phyloP scores from a whole-genome alignment of 352 stramenopile genomes.

The Pythium scleroteichum region DNA sequence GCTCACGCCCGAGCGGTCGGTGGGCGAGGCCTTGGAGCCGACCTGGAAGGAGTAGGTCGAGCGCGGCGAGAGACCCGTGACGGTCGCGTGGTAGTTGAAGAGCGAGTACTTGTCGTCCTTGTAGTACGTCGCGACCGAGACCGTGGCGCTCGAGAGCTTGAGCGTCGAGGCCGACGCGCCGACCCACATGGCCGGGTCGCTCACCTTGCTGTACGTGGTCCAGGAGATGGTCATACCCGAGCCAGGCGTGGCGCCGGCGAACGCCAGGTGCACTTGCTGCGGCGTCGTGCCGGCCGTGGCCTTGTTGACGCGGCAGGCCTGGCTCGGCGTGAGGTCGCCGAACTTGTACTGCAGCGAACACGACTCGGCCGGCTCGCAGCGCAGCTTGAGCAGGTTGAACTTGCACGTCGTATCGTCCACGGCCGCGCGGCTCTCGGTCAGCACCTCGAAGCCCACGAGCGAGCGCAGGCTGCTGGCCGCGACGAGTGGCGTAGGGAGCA shows the following conservation, averaged over 20 bases:
- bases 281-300: conserved; percentile 12
- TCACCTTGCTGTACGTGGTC: conserved; percentile 35
- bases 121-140: conserved; percentile 37
- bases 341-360: conserved; percentile 23
- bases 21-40: conserved; percentile 13
- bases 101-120: conserved; percentile 47
- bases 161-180: conserved; percentile 22
- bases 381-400: conserved; percentile 8
- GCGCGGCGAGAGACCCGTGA: conserved; percentile 35
- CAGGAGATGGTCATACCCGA: conserved; percentile 49
- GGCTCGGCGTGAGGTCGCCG: conserved; percentile 20
- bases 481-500: neutral
- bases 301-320: conserved; percentile 23
- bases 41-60: conserved; percentile 46
- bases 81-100: conserved; percentile 46
- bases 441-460: conserved; percentile 1
- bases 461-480: neutral
- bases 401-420: conserved; percentile 12
- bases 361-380: conserved; percentile 4
- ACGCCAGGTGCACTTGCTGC: conserved; percentile 56
- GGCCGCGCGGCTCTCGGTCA: neutral
- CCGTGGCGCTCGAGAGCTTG: conserved; percentile 10
- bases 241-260: conserved; percentile 38
- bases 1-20: conserved; percentile 4
- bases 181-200: conserved; percentile 44